Base-by-base conservation (phyloP, 2,329 filamentous ascomycete genomes). In the Neofusicoccum umdonicola region DNA sequence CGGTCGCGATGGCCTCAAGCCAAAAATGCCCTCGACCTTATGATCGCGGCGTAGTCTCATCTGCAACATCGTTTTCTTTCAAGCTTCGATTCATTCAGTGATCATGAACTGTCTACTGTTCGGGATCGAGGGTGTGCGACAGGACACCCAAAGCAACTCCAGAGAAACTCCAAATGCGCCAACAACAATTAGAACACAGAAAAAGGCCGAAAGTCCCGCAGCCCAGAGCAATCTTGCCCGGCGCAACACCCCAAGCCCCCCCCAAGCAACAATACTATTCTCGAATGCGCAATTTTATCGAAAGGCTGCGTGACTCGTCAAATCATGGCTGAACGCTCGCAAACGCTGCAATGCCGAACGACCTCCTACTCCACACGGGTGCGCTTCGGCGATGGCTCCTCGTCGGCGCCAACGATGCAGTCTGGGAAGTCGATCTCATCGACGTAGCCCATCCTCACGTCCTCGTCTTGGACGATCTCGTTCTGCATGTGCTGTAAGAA, bases 401-500 rank as follows among this genome's bases (percentile, higher is more conserved):
- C 67, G 3, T 63, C 66, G 6, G 45, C 37, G 17, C 58, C 65
- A 54, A 74, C 70, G n/a, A 64, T 65, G 19, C 69, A 72, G 62
- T 74, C 69, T 6, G 73, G 74, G 19, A 70, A 63, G 45, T 73
- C 64, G 2, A 71, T 65, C 67, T 70, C 67, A 2, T 74, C 71
- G 31, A 77, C 68, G 56, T 69, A 68, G 4, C 75, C 74, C 13
- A 67, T 57, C n/a, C 63, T 60, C 8, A 77, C 72, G 37, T 72
- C 67, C 19, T 69, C 67, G 50, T 77, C 70, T 27, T 68, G 68
- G 0, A 77, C 69, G 11, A 77, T 67, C 66, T 79, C 77, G 4
- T 67, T 65, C 63, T 77, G 69, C 52, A 73, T 78, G 54, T 74
- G 74, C 19, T 69, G 64, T 37, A 77, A 17, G 65, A 78, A 79